Conservation (phyloP, 495 filamentous ascomycete genomes). For the Neurospora sp. region DNA sequence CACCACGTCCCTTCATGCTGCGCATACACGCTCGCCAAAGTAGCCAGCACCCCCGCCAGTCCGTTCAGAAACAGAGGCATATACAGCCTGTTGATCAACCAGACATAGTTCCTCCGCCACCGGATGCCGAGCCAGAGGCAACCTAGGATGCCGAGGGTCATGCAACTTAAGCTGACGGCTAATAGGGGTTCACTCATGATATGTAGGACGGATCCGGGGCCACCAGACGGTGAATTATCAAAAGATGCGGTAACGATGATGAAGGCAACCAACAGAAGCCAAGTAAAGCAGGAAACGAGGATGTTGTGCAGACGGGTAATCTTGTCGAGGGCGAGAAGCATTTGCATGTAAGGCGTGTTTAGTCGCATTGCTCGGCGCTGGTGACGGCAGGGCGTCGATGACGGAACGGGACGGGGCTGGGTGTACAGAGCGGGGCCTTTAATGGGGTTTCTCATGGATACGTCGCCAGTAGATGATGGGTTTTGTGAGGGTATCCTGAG, state of each 20-base stretch:
- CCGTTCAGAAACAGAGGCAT: slow-evolving; percentile 33
- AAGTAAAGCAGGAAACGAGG: slow-evolving; percentile 21
- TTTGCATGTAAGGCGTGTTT: slow-evolving; percentile 28
- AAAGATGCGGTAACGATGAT: slow-evolving; percentile 31
- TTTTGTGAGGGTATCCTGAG: background rate
- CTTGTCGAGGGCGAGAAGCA: slow-evolving; percentile 28
- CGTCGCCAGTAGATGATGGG: background rate
- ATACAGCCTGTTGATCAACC: slow-evolving; percentile 35
- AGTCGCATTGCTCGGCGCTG: background rate
- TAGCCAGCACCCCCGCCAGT: slow-evolving; percentile 36
- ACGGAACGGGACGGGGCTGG: background rate
- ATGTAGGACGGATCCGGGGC: background rate
- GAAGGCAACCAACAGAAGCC: slow-evolving; percentile 32
- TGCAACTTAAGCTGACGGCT: slow-evolving; percentile 20
- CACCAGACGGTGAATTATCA: slow-evolving; percentile 9
- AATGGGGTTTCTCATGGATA: background rate
- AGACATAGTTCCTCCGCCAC: slow-evolving; percentile 32
- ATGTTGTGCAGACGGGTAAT: slow-evolving; percentile 29
- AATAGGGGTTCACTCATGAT: too few relatives aligned
- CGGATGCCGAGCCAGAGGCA: slow-evolving; percentile 14
- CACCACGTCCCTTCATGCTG: slow-evolving; percentile 35
- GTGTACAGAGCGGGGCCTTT: background rate
- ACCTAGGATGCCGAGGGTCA: slow-evolving; percentile 13
- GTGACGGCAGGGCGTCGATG: background rate
- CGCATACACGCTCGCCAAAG: slow-evolving; percentile 40